Evolutionary conservation across 116 monocot genomes (phyloP).

Genomic region (Dioscorea cayenensis): DNA sequence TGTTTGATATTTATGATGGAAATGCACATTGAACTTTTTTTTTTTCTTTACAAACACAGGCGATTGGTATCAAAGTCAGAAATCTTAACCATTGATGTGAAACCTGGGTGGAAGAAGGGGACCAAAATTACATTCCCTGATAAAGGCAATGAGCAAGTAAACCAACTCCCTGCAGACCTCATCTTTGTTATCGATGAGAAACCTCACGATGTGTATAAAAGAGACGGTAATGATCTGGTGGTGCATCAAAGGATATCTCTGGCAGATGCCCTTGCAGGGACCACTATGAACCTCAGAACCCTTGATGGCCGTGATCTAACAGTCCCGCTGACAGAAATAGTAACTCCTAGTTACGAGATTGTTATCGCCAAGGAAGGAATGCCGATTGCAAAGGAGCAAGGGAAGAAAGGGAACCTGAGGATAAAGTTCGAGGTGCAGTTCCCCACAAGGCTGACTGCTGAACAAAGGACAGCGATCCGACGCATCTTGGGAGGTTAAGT

Average conservation of each 20-base stretch:
- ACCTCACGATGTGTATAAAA: conserved; percentile 25
- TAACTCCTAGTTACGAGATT: conserved; percentile 27
- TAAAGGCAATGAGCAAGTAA: conserved; percentile 23
- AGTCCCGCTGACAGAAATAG: conserved; percentile 12
- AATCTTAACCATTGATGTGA: conserved; percentile 33
- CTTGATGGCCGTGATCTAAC: conserved; percentile 24
- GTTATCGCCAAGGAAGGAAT: conserved; percentile 30
- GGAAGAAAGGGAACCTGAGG: conserved; percentile 26
- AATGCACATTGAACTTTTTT: background rate
- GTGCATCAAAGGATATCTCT: conserved; percentile 21
- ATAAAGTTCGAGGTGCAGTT: conserved; percentile 36
- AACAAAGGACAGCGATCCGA: conserved; percentile 21
- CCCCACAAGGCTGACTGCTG: conserved; percentile 19
- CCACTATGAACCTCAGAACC: conserved; percentile 20
- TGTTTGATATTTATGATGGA: too few relatives aligned
- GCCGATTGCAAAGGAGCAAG: conserved; percentile 28
- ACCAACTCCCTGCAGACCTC: conserved; percentile 21
- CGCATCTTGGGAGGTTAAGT: conserved; percentile 11
- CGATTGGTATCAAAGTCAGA: conserved; percentile 16
- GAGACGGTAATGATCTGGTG: conserved; percentile 32
- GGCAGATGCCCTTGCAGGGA: conserved; percentile 26
- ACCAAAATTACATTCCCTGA: conserved; percentile 42
- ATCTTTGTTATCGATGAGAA: conserved; percentile 41
- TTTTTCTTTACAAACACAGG: conserved; percentile 6
- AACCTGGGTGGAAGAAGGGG: conserved; percentile 49